Evolutionary conservation across 495 filamentous ascomycete species (phyloP).

Genomic region (Bathelium albidoporum): DNA sequence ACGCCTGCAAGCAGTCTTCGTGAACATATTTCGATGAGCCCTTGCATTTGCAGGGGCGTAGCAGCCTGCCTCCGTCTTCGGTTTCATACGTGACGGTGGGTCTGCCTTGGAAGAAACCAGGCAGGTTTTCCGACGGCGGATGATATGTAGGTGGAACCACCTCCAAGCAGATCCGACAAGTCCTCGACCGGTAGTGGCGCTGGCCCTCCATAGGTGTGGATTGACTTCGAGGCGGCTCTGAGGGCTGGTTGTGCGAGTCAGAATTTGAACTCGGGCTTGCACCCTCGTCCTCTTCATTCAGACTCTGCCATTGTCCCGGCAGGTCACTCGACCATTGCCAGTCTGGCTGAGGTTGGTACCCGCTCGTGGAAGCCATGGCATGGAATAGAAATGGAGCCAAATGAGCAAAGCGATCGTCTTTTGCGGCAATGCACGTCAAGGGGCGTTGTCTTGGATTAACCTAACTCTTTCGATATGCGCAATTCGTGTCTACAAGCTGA

Average conservation of each 20-base stretch:
- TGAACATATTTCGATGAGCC: constrained; percentile 90
- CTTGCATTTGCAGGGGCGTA: constrained; percentile 88
- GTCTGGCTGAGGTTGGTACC: constrained; percentile 16
- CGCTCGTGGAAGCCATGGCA: constrained; percentile 15
- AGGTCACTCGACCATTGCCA: constrained; percentile 23
- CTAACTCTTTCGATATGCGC: neutral
- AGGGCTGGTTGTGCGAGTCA: neutral
- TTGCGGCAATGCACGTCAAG: neutral
- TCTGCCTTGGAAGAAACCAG: constrained; percentile 49
- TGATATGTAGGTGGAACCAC: constrained; percentile 68
- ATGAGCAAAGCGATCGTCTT: constrained; percentile 12
- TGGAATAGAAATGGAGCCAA: neutral
- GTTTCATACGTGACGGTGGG: constrained; percentile 67
- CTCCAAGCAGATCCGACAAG: constrained; percentile 90
- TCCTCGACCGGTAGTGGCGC: constrained; percentile 52
- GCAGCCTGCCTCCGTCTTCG: constrained; percentile 63
- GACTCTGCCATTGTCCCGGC: constrained; percentile 5
- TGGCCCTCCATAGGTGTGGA: neutral
- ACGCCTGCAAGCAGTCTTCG: constrained; percentile 79
- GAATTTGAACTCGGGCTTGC: neutral
- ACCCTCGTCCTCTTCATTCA: neutral
- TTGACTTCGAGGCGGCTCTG: neutral
- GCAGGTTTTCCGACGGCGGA: constrained; percentile 48
- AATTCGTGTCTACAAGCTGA: neutral
- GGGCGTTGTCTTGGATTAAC: neutral